phyloP scores from a whole-genome alignment of 805 yeast genomes.

The Hyphopichia homilentoma region DNA sequence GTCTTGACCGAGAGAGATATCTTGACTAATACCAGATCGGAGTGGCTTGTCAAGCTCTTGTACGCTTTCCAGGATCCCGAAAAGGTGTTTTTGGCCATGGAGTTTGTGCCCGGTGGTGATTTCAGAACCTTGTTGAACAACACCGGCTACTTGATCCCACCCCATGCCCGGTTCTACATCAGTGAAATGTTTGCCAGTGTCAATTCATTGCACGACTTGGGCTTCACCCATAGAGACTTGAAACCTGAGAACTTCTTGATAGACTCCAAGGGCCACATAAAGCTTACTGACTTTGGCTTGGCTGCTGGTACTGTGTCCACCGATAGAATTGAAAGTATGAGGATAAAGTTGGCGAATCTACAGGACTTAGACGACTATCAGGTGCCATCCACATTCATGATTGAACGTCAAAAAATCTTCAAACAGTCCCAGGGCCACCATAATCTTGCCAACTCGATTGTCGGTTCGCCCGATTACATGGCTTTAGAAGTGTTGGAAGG shows the following conservation, averaged over 20 bases:
- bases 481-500: conserved; percentile 97
- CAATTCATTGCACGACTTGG: conserved; percentile 88
- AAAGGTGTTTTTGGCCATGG: conserved; percentile 94
- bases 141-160: conserved; percentile 88
- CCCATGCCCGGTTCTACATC: conserved; percentile 92
- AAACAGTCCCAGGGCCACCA: conserved; percentile 77
- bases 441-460: conserved; percentile 90
- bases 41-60: conserved; percentile 90
- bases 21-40: conserved; percentile 90
- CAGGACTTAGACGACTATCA: conserved; percentile 67
- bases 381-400: conserved; percentile 64
- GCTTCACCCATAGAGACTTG: conserved; percentile 94
- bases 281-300: conserved; percentile 92
- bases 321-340: conserved; percentile 92
- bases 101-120: conserved; percentile 99
- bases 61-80: conserved; percentile 95
- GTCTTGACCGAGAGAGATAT: conserved; percentile 96
- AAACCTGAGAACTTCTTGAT: conserved; percentile 93
- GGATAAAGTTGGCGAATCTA: conserved; percentile 60
- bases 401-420: conserved; percentile 84
- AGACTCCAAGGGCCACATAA: conserved; percentile 87
- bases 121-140: conserved; percentile 91
- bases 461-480: conserved; percentile 99
- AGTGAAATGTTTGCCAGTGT: conserved; percentile 96
- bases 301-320: conserved; percentile 95